Base-by-base conservation (phyloP, 192 early-diverging fungal genomes). In the Radiomyces spectabilis region DNA sequence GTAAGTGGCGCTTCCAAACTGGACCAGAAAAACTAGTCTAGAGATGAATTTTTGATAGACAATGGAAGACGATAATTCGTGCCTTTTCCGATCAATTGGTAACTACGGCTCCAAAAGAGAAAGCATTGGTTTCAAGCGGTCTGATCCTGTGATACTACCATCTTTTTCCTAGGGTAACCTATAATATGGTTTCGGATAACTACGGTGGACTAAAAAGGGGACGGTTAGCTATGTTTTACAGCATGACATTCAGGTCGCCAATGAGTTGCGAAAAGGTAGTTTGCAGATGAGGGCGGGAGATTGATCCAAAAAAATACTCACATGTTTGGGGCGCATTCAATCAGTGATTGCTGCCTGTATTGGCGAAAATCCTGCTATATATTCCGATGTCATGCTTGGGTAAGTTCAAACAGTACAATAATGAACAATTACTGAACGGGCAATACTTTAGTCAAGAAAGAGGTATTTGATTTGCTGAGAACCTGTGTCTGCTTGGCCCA, bases 41-140 rank as follows among this genome's bases (percentile, higher is more conserved):
- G n/a, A n/a, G n/a, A n/a, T n/a, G n/a, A n/a, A n/a, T n/a, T n/a
- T n/a, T n/a, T n/a, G n/a, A n/a, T 55, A 78, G 68, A 73, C 75
- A 55, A 80, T 84, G 68, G 66, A 71, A 24, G 83, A 87, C 57
- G 85, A 87, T 61, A 87, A 87, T 54, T 77, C 74, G 29, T 87
- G 85, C 46, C 64, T 87, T n/a, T 87, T 87, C 53, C 75, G 79
- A 53, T 73, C 81, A 2, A 71, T 87, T 31, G 81, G 77, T 55
- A 53, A 68, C 25, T 4, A 24, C 2, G 7, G 34, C 19, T 13
- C 25, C 9, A 33, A 48, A 5, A 13, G 30, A 0, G n/a, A n/a
- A 10, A 1, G 19, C 22, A 18, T 15, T 16, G 8, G 32, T 29
- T 0, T 10, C 16, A 33, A 31, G 4, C 33, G 25, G 19, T 15